Evolutionary conservation across 1,284 basidiomycete genomes (phyloP).

Genomic region (Cryptococcus sp.): DNA sequence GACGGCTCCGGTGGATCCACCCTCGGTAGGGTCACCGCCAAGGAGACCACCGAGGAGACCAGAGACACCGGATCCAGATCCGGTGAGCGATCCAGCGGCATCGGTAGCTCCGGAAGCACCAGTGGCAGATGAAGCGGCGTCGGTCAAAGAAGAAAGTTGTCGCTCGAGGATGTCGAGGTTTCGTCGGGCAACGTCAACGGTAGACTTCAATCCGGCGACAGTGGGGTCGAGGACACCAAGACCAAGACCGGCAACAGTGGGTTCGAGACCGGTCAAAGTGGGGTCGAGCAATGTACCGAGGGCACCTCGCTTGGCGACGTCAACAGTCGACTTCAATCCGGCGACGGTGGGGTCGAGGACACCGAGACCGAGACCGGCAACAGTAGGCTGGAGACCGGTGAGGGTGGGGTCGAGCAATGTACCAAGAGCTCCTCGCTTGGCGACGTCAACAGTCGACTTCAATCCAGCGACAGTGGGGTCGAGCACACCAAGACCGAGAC

Average conservation of each 20-base stretch:
- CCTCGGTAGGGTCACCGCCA: too few species aligned
- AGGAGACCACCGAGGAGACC: too few species aligned
- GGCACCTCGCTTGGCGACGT: neutral
- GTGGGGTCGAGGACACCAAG: conserved; percentile 7
- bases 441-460: neutral
- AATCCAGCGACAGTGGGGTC: conserved; percentile 5
- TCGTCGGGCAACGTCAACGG: too few species aligned
- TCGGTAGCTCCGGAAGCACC: too few species aligned
- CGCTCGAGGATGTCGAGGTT: too few species aligned
- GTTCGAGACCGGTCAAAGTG: conserved; percentile 5
- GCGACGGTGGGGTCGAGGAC: conserved; percentile 7
- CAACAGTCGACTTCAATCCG: conserved; percentile 1
- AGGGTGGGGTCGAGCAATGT: too few species aligned
- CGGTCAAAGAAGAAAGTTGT: too few species aligned
- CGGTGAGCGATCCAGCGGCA: too few species aligned
- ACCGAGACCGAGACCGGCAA: conserved; percentile 4
- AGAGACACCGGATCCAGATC: too few species aligned
- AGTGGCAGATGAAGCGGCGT: too few species aligned
- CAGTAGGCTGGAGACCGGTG: conserved; percentile 1
- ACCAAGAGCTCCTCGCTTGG: neutral
- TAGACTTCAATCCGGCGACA: neutral
- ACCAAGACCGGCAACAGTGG: conserved; percentile 7
- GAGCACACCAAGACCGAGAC: conserved; percentile 6
- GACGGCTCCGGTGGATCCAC: too few species aligned
- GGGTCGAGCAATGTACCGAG: conserved; percentile 2